A percentile compares a stretch with the other conserved stretches of the same genome.
Evolutionary conservation across 73 alveolate species (phyloP).

Genomic region (Chromera velia): DNA sequence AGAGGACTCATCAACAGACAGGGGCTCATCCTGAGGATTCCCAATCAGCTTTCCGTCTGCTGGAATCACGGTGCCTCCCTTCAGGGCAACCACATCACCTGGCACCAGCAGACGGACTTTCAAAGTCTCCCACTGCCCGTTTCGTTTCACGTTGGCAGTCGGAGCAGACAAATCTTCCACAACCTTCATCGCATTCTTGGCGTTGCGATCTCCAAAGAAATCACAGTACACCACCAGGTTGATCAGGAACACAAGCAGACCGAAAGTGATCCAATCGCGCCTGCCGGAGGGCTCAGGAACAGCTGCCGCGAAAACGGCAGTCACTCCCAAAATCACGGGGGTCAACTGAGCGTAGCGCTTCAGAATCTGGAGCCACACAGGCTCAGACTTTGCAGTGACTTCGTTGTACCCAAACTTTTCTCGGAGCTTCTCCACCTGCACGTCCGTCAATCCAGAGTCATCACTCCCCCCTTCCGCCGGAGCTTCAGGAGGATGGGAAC

Average conservation of each 20-base stretch:
- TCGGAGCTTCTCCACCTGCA: slow-evolving; percentile 53
- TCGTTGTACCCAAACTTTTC: slow-evolving; percentile 73
- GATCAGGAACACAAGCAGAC: neutral
- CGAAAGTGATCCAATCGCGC: neutral
- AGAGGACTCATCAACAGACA: slow-evolving; percentile 36
- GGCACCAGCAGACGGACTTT: slow-evolving; percentile 41
- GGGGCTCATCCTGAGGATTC: slow-evolving; percentile 37
- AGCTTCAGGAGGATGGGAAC: neutral
- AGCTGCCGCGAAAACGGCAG: neutral
- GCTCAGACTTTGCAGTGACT: slow-evolving; percentile 10
- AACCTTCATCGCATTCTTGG: neutral
- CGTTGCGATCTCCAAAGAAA: neutral
- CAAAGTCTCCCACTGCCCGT: slow-evolving; percentile 4
- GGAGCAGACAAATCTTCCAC: slow-evolving; percentile 18
- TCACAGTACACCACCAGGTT: neutral
- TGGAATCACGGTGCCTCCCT: slow-evolving; percentile 46
- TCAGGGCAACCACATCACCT: slow-evolving; percentile 41
- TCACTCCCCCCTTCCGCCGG: slow-evolving; percentile 26
- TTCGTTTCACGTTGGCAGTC: neutral
- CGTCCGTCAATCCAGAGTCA: slow-evolving; percentile 61
- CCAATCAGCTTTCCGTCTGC: slow-evolving; percentile 49
- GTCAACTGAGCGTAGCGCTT: neutral
- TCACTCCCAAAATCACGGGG: neutral
- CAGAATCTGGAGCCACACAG: neutral
- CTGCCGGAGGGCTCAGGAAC: neutral